Evolutionary conservation across 169 alveolate genomes (phyloP).

Genomic region (Cryptosporidium muris): DNA sequence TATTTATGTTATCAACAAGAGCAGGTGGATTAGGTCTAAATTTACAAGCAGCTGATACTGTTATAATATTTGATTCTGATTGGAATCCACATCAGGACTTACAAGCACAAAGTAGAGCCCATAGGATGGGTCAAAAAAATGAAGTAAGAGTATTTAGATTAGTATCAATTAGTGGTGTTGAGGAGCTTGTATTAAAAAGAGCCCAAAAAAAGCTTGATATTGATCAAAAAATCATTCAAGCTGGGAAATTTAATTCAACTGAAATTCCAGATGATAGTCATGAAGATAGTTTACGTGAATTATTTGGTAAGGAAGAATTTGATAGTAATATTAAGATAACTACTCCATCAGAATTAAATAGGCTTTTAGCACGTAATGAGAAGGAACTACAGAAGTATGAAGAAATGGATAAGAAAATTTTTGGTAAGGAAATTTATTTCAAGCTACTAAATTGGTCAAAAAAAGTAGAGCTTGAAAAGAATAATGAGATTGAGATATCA

Average conservation of each 20-base stretch:
- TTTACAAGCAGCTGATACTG: conserved; percentile 95
- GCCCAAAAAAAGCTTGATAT: conserved; percentile 90
- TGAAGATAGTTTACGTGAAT: conserved; percentile 82
- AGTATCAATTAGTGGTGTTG: conserved; percentile 87
- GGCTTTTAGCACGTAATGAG: conserved; percentile 83
- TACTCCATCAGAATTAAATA: conserved; percentile 81
- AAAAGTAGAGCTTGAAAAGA: background rate
- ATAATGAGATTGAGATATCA: background rate
- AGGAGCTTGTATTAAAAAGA: conserved; percentile 87
- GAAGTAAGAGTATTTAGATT: conserved; percentile 91
- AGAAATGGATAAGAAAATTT: conserved; percentile 84
- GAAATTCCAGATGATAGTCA: conserved; percentile 83
- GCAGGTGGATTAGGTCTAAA: conserved; percentile 91
- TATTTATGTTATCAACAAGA: conserved; percentile 76
- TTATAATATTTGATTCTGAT: conserved; percentile 92
- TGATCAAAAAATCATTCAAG: conserved; percentile 91
- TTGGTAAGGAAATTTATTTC: conserved; percentile 77
- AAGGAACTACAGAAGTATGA: conserved; percentile 84
- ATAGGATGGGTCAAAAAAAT: conserved; percentile 92
- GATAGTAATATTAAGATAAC: conserved; percentile 82
- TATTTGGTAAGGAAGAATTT: conserved; percentile 82
- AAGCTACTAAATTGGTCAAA: conserved; percentile 57
- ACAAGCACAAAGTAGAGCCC: conserved; percentile 93
- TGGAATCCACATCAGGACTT: conserved; percentile 95
- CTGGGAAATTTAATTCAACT: conserved; percentile 89